Base-by-base conservation (phyloP, 2,329 filamentous ascomycete species). In the Fusarium sp. region DNA sequence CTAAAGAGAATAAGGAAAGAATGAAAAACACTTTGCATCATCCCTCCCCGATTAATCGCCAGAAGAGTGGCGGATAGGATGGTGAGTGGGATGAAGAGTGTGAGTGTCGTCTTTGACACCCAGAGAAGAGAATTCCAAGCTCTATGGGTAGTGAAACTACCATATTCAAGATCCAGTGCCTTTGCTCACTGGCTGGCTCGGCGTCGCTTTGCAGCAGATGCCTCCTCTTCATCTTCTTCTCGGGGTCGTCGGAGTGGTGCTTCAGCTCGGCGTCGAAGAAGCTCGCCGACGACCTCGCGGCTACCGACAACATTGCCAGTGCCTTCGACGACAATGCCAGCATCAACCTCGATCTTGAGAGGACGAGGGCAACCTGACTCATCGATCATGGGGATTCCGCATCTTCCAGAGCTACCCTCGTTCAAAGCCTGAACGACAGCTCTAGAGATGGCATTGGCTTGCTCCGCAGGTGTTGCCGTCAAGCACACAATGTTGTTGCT, bases 401-500 rank as follows among this genome's bases (percentile, higher is more conserved):
- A 82, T 30, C 78, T 76, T 8, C 81, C 82, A 5, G 81, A 80
- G 74, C 84, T 83, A 69, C 84, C 84, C 32, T 85, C 80, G 38
- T 84, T 80, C 3, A 90, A 78, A 3, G 86, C 84, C 14, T 82
- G 75, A 14, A 88, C 81, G 4, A 90, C 80, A 5, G 86, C 82
- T 9, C 81, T 79, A 11, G 86, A 84, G 68, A 90, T 82, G 66
- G 81, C 74, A 75, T 82, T 77, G 77, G 86, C 85, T 56, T 84
- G 82, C 6, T 80, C 79, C 6, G 83, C 78, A 2, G 85, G 82
- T 6, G 84, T 82, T 4, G 83, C 77, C 0, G 80, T 75, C 22
- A 88, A 77, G 22, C 85, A 84, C 54, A 89, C 79, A 58, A 87
- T 77, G 78, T 90, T 91, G 79, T 85, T 82, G 79, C 83, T 83